A percentile compares a stretch with the other conserved stretches of the same genome.
These are phyloP conservation scores for Saccharomyces hybrid DNA, from an alignment of 1,139 yeast genomes.

Conservation along the genomic window DNA sequence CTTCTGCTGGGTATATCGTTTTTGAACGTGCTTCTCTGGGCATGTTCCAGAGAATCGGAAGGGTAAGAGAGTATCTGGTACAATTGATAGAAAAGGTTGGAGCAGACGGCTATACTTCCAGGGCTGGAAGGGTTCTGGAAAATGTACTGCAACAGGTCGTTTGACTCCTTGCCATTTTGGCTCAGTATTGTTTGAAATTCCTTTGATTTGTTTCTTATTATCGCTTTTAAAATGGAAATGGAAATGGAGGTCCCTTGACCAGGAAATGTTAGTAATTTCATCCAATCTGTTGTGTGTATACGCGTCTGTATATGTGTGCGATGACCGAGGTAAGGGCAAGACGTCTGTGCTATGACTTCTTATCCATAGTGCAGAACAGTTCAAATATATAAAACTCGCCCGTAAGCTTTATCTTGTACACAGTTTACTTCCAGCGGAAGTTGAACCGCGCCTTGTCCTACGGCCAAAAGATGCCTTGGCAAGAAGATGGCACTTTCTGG, in stretches of 20 bases:
- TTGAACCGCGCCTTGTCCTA: background rate
- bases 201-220: slow-evolving; percentile 20
- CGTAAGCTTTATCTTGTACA: background rate
- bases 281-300: background rate
- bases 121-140: slow-evolving; percentile 26
- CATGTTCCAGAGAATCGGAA: background rate
- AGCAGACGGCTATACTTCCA: slow-evolving; percentile 29
- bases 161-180: slow-evolving; percentile 16
- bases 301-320: background rate
- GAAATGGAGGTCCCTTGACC: slow-evolving; percentile 32
- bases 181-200: slow-evolving; percentile 17
- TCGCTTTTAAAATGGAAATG: slow-evolving; percentile 19
- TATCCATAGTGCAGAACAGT: background rate
- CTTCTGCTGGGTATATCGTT: background rate
- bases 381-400: background rate
- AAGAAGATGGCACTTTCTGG: background rate
- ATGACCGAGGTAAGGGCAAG: background rate
- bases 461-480: background rate
- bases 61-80: slow-evolving; percentile 11
- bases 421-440: background rate
- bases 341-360: background rate
- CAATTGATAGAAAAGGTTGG: slow-evolving; percentile 24
- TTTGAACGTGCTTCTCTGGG: background rate
- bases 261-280: slow-evolving; percentile 30
- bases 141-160: slow-evolving; percentile 19